A percentile compares a stretch with the other conserved stretches of the same genome.
phyloP scores from a whole-genome alignment of 768 basidiomycete genomes.

The Heimioporus sp. region DNA sequence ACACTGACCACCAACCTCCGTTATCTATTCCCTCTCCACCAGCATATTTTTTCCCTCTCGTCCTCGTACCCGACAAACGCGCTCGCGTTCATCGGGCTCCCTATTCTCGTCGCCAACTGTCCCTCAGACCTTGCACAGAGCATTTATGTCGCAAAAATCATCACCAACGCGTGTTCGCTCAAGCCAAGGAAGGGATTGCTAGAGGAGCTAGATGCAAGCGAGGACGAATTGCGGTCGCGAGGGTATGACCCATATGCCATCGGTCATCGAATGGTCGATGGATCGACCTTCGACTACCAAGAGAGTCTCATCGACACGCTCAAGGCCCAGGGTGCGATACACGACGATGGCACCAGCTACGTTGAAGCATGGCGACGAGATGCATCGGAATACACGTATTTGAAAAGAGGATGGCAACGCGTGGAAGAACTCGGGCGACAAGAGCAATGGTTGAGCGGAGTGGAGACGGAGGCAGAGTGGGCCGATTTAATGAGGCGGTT shows the following conservation, averaged over 20 bases:
- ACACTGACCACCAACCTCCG: constrained; percentile 47
- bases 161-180: constrained; percentile 41
- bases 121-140: constrained; percentile 34
- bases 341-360: constrained; percentile 37
- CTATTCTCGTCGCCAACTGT: constrained; percentile 45
- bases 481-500: constrained; percentile 45
- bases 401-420: constrained; percentile 44
- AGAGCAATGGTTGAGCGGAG: constrained; percentile 44
- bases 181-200: constrained; percentile 19
- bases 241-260: constrained; percentile 45
- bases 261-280: constrained; percentile 36
- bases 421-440: constrained; percentile 41
- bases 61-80: constrained; percentile 46
- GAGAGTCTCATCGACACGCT: constrained; percentile 25
- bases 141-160: constrained; percentile 42
- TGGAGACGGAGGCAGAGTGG: constrained; percentile 53
- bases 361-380: constrained; percentile 51
- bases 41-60: constrained; percentile 53
- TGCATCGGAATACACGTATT: constrained; percentile 29
- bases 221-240: constrained; percentile 32
- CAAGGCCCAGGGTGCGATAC: constrained; percentile 10
- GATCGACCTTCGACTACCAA: constrained; percentile 38
- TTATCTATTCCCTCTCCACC: constrained; percentile 55
- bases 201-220: constrained; percentile 8
- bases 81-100: constrained; percentile 55